Conservation (phyloP, 768 basidiomycete genomes). For the Pleurotus salmoneostramineus region DNA sequence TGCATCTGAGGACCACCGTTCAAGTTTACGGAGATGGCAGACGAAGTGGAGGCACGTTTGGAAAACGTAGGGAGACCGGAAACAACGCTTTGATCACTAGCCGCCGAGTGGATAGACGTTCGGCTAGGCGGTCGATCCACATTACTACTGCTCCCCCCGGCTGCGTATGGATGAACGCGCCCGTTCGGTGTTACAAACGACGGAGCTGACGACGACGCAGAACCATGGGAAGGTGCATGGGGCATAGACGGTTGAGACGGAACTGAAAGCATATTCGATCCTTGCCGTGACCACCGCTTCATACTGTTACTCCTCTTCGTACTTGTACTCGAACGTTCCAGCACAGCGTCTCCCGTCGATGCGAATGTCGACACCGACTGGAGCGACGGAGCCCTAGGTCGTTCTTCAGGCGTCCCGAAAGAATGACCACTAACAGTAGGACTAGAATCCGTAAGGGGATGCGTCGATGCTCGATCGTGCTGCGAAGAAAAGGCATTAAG, state of each 20-base stretch:
- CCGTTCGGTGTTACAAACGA: constrained; percentile 18
- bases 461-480: not conserved
- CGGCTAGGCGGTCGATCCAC: constrained; percentile 30
- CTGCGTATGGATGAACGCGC: constrained; percentile 21
- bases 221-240: constrained; percentile 6
- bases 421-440: constrained; percentile 22
- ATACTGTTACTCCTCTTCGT: constrained; percentile 25
- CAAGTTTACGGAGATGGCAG: constrained; percentile 39
- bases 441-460: constrained; percentile 20
- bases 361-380: constrained; percentile 43
- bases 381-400: constrained; percentile 35
- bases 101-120: constrained; percentile 28
- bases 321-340: constrained; percentile 34
- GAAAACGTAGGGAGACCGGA: constrained; percentile 47
- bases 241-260: constrained; percentile 52
- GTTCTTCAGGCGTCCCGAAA: constrained; percentile 35
- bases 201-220: constrained; percentile 15
- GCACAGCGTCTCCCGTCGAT: constrained; percentile 29
- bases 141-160: constrained; percentile 9
- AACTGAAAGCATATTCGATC: constrained; percentile 46
- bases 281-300: constrained; percentile 55
- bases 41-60: constrained; percentile 51
- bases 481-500: constrained; percentile 12
- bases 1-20: constrained; percentile 34
- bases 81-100: constrained; percentile 39